Evolutionary conservation across 805 yeast species (phyloP), one percentile per base, ranked within the genome.

Genomic region (Candida cerambycidarum): DNA sequence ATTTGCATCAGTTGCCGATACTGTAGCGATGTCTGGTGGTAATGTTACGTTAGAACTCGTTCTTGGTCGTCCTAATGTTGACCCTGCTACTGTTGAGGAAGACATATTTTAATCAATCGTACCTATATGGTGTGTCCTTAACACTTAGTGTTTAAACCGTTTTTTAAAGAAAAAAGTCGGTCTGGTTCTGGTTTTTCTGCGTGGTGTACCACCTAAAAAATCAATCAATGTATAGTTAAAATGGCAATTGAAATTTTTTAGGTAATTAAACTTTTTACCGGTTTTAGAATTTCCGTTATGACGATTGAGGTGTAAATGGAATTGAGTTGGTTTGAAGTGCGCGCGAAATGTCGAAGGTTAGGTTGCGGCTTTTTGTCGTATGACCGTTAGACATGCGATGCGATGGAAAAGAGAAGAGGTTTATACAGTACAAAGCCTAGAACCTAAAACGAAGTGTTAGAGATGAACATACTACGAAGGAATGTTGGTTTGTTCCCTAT

Each of bases 1-100:
- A 40, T 51, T 47, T 13, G 57, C 51, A 32, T 59, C 57, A 1
- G 61, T 54, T 8, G 58, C 61, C 3, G 61, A 52, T 10, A 55
- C 59, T 2, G 50, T 38, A n/a, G 54, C 54, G 28, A 55, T 44
- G 13, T 55, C 57, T 9, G 54, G 56, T 28, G 53, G 56, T 6
- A 50, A 44, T 3, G 45, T 45, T 4, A 52, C 54, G 8, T 46
- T 46, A 2, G 55, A 49, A 12, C 42, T 36, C 14, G 56, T 53
- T 25, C 59, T 38, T 9, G 48, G 34, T 25, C 59, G 43, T 17
- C 59, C 58, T 3, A 55, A 43, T 4, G 34, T 39, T 12, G 46
- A 19, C 14, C 54, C 56, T 17, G 47, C 44, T 12, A 48, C 48
- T 24, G 48, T 44, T 18, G 53, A 43, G 7, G 50, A 43, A 9